Percentiles rank a stretch among this genome's conserved stretches.
Conservation (phyloP, 257 asterid genomes). For the Plantago ovata region DNA sequence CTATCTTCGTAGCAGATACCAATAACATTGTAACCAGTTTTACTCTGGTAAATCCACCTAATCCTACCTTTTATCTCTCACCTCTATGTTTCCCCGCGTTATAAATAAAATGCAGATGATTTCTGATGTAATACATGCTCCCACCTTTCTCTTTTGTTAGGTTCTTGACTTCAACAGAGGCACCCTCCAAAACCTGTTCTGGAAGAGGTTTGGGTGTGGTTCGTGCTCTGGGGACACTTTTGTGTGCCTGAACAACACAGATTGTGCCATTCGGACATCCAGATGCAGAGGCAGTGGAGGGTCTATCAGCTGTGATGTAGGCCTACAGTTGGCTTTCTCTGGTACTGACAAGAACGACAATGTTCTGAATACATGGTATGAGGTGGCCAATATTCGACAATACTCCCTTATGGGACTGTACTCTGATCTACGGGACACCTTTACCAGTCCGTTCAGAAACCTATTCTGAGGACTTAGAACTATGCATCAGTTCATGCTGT, state of each 20-base stretch:
- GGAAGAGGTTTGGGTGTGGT: constrained; percentile 79
- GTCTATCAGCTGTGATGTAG: constrained; percentile 46
- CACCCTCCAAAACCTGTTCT: constrained; percentile 62
- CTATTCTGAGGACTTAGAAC: constrained; percentile 39
- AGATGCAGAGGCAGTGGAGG: constrained; percentile 66
- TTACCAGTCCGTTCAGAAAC: constrained; percentile 44
- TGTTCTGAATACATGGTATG: constrained; percentile 85
- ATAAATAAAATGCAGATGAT: no score
- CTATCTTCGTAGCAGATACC: constrained; percentile 65
- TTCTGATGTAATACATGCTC: no score
- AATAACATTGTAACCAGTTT: constrained; percentile 63
- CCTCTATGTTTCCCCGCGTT: no score
- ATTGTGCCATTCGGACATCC: constrained; percentile 61
- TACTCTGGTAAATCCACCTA: constrained; percentile 59
- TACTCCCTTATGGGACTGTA: constrained; percentile 68
- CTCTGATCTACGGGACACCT: constrained; percentile 42
- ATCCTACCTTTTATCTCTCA: not conserved
- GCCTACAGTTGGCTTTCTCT: constrained; percentile 79
- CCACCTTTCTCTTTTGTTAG: constrained; percentile 23
- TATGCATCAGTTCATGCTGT: not conserved
- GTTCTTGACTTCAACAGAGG: constrained; percentile 90
- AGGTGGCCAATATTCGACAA: constrained; percentile 79
- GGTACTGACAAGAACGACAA: constrained; percentile 70
- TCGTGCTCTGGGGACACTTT: constrained; percentile 52
- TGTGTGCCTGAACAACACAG: constrained; percentile 75